These are phyloP conservation scores for Claviceps sp. DNA, from an alignment of 2,329 filamentous ascomycete species.

Conservation along the genomic window DNA sequence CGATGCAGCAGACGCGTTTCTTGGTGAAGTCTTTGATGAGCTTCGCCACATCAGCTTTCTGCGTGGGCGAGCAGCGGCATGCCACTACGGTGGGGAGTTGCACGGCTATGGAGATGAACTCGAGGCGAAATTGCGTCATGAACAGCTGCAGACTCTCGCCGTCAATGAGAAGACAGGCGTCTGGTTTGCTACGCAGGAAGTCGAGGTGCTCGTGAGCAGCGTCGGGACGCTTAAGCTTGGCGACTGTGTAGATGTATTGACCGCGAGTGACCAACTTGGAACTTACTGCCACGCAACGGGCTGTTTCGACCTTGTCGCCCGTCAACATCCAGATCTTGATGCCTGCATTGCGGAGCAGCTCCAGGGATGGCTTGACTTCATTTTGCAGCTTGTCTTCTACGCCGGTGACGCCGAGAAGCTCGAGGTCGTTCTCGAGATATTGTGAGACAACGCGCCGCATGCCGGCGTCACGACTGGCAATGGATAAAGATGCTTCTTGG, in stretches of 20 bases:
- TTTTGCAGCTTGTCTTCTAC: conserved; percentile 95
- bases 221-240: conserved; percentile 72
- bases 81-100: conserved; percentile 84
- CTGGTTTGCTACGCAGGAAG: conserved; percentile 75
- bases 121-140: conserved; percentile 64
- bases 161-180: conserved; percentile 81
- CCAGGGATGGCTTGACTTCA: conserved; percentile 89
- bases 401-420: conserved; percentile 91
- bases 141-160: conserved; percentile 80
- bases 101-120: conserved; percentile 83
- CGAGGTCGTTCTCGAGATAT: conserved; percentile 75
- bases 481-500: conserved; percentile 65
- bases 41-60: conserved; percentile 87
- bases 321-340: conserved; percentile 99
- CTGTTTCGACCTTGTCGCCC: conserved; percentile 96
- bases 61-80: conserved; percentile 90
- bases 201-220: conserved; percentile 79
- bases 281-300: conserved; percentile 87
- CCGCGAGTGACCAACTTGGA: conserved; percentile 87
- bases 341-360: conserved; percentile 88
- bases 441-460: conserved; percentile 71
- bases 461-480: conserved; percentile 65
- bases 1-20: conserved; percentile 94
- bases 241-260: conserved; percentile 90
- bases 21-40: conserved; percentile 85